Evolutionary conservation across 345 rosid species (phyloP), one percentile per base, ranked within the genome.

Genomic region (Dimocarpus longan): DNA sequence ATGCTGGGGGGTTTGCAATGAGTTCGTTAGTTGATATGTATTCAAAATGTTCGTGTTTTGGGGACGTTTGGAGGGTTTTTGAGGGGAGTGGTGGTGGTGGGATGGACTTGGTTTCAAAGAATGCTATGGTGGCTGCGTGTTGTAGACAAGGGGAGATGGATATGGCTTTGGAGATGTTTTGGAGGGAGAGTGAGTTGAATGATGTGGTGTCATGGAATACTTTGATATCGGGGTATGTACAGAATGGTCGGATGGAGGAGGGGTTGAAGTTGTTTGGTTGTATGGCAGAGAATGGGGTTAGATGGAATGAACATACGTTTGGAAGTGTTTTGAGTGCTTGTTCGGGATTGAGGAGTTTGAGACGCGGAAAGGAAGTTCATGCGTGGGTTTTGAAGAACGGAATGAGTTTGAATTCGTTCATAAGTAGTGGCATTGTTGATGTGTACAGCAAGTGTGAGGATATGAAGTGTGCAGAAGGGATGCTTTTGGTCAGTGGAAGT

Each of bases 1-100:
- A 87, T 82, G 70, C 69, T 52, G 88, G 87, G 73, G 88, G 85
- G 75, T 94, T 89, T 87, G 90, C 87, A 0, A 77, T 83, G 78
- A 93, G 96, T 79, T 91, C 98, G 81, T 89, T 94, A 59, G 84
- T 93, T 81, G 91, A 91, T 82, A 90, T 93, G 98, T 94, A 94
- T 66, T 93, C 98, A 0, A 95, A 92, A 80, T 86, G 95, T 71
- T 88, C 87, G 56, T 81, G 80, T 73, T 89, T 87, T 68, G 63
- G 77, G 76, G 94, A 86, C 32, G 94, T 90, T 6, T 79, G 74
- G 72, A 64, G 37, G 71, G 91, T 85, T 16, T 90, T 90, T 80
- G 54, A 81, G 24, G 89, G 81, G 6, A 76, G 81, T 10, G 80
- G 73, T 76, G 84, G 73, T 77, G 84, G 48, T 19, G 85, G 73